These are phyloP conservation scores for Cucumis hystrix DNA, from an alignment of 306 rosid genomes.

Conservation along the genomic window DNA sequence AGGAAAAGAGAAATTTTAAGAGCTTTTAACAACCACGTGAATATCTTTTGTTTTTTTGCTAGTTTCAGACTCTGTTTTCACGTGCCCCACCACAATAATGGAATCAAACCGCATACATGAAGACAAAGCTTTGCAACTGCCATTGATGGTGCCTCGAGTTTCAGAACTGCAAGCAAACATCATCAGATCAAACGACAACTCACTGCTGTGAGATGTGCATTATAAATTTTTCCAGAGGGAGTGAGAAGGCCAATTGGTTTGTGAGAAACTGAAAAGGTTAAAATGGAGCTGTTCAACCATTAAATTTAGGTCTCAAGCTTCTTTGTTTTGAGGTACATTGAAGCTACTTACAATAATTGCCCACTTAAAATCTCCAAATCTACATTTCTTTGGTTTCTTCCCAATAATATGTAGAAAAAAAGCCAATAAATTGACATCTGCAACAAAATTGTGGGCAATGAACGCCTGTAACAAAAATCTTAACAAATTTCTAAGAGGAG, in stretches of 20 bases:
- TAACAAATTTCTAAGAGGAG: constrained; percentile 8
- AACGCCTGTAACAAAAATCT: constrained; percentile 3
- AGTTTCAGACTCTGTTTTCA: background rate
- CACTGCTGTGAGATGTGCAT: background rate
- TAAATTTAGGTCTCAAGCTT: constrained; percentile 3
- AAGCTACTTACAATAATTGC: constrained; percentile 6
- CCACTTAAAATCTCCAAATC: constrained; percentile 1
- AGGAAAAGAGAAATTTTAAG: background rate
- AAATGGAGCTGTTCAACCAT: background rate
- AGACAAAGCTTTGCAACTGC: constrained; percentile 7
- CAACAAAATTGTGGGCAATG: constrained; percentile 8
- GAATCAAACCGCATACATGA: background rate
- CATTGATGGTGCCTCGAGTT: background rate
- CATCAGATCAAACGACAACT: background rate
- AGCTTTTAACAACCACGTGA: background rate
- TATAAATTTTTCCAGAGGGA: background rate
- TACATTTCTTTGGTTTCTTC: constrained; percentile 1
- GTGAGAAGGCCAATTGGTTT: background rate
- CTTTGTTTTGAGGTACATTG: background rate
- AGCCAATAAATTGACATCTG: background rate
- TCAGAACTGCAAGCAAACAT: constrained; percentile 1
- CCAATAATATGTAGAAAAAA: constrained; percentile 6
- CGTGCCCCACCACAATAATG: background rate
- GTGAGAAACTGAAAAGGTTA: background rate
- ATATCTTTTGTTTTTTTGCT: background rate